Evolutionary conservation across 2,329 filamentous ascomycete species (phyloP).

Genomic region (Sporothrix protearum): DNA sequence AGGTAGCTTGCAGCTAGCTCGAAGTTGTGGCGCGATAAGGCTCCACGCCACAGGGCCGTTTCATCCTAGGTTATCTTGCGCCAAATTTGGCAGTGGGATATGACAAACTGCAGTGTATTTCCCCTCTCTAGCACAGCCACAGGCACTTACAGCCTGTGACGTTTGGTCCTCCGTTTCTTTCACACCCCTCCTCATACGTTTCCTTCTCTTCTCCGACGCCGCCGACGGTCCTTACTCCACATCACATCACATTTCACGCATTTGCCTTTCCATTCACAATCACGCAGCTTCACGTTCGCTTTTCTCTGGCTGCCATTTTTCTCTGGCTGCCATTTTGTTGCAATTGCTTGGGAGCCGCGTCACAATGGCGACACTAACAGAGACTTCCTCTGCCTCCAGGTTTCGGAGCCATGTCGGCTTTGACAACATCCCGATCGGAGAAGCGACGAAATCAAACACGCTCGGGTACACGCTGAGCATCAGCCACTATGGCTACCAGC

Average conservation of each 20-base stretch:
- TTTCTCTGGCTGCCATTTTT: background rate
- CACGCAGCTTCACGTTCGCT: background rate
- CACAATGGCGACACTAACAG: slow-evolving; percentile 45
- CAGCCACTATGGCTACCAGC: slow-evolving; percentile 81
- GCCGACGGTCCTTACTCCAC: background rate
- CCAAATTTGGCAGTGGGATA: background rate
- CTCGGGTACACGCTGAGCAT: slow-evolving; percentile 76
- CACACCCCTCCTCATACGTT: slow-evolving; percentile 3
- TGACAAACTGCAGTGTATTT: background rate
- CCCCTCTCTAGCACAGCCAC: slow-evolving; percentile 23
- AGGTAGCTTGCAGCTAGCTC: background rate
- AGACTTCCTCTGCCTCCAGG: slow-evolving; percentile 41
- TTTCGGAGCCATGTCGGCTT: slow-evolving; percentile 60
- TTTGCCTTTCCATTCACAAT: background rate
- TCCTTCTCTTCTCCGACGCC: background rate
- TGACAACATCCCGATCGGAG: slow-evolving; percentile 56
- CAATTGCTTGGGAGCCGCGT: background rate
- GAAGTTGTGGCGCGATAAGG: slow-evolving; percentile 1
- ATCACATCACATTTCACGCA: background rate
- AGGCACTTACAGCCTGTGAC: slow-evolving; percentile 18
- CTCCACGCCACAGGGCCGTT: background rate
- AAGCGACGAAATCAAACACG: slow-evolving; percentile 57
- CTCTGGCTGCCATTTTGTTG: background rate
- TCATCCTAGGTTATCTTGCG: background rate
- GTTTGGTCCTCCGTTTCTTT: background rate